Evolutionary conservation across 768 basidiomycete genomes (phyloP).

Genomic region (Jaapia argillacea): DNA sequence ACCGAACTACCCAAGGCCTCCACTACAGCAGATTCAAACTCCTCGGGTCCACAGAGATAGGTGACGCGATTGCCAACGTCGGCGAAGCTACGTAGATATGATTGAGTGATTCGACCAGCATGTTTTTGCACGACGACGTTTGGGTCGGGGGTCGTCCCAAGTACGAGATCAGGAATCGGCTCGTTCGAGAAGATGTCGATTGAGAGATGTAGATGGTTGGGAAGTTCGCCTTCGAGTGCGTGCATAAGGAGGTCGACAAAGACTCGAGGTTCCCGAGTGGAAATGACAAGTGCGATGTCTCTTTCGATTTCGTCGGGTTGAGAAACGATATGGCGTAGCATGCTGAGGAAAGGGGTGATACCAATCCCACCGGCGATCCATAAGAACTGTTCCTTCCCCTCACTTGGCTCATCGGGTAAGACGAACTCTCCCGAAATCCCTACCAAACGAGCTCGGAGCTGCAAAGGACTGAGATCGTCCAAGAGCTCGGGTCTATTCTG

Average conservation of each 20-base stretch:
- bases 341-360: constrained; percentile 51
- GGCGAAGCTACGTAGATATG: constrained; percentile 4
- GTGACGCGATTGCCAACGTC: constrained; percentile 16
- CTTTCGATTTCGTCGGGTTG: constrained; percentile 17
- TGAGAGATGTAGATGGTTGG: constrained; percentile 14
- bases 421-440: constrained; percentile 47
- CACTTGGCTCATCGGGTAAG: constrained; percentile 15
- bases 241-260: constrained; percentile 31
- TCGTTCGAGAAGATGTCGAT: constrained; percentile 32
- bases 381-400: no score
- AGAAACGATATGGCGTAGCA: constrained; percentile 24
- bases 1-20: constrained; percentile 24
- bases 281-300: constrained; percentile 39
- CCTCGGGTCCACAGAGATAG: constrained; percentile 41
- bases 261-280: constrained; percentile 45
- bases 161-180: constrained; percentile 2
- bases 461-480: constrained; percentile 26
- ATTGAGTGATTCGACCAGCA: constrained; percentile 10
- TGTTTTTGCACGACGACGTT: constrained; percentile 9
- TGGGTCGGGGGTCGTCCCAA: not conserved
- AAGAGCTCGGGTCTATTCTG: constrained; percentile 31
- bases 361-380: constrained; percentile 64
- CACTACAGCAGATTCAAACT: constrained; percentile 32
- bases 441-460: constrained; percentile 33
- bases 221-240: constrained; percentile 14